Conservation (phyloP, 805 yeast species). For the Candida golubevii region DNA sequence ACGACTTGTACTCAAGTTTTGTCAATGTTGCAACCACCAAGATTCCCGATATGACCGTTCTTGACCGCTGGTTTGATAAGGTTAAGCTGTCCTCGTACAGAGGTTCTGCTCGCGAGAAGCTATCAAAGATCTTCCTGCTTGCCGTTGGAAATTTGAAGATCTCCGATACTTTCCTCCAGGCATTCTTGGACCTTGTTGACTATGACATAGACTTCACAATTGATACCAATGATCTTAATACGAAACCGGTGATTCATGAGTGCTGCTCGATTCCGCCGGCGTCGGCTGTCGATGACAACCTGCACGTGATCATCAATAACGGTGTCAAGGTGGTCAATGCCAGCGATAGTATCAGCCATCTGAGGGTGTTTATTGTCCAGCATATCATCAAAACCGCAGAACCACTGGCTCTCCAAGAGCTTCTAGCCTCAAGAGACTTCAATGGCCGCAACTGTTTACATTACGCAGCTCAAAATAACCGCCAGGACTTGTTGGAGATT, state of each 20-base stretch:
- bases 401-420: conserved; percentile 14
- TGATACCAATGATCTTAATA: conserved; percentile 56
- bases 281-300: conserved; percentile 27
- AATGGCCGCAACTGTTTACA: conserved; percentile 83
- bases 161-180: conserved; percentile 54
- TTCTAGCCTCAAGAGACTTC: conserved; percentile 46
- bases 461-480: conserved; percentile 65
- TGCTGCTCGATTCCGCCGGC: conserved; percentile 41
- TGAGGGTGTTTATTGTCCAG: conserved; percentile 34
- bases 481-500: conserved; percentile 40
- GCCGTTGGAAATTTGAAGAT: conserved; percentile 63
- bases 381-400: conserved; percentile 26
- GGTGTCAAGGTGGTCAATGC: conserved; percentile 40
- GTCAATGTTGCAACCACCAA: conserved; percentile 47
- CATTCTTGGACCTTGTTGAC: conserved; percentile 41
- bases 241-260: conserved; percentile 75
- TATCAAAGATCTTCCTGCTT: conserved; percentile 70
- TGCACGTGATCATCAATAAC: conserved; percentile 37
- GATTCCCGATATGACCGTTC: conserved; percentile 34
- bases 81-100: conserved; percentile 22
- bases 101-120: conserved; percentile 20
- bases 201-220: conserved; percentile 55
- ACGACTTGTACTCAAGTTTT: conserved; percentile 70
- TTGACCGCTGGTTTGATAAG: conserved; percentile 38
- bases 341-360: conserved; percentile 34